phyloP scores from a whole-genome alignment of 2,329 filamentous ascomycete genomes.

The Talaromyces funiculosus region DNA sequence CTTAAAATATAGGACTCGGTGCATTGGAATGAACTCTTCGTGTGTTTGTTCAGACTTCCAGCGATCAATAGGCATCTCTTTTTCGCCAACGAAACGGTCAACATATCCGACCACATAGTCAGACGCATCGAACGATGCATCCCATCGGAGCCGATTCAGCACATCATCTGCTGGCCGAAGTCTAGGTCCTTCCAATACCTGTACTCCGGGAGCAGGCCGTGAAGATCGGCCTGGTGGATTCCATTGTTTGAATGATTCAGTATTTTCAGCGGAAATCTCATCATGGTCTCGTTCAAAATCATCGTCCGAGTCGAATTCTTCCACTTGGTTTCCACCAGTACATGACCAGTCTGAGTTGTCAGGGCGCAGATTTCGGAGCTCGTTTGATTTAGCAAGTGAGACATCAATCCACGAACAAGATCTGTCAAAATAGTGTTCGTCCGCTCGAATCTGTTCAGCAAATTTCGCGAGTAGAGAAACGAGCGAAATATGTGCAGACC shows the following conservation, averaged over 20 bases:
- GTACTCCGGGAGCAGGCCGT: background rate
- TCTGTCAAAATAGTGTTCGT: slow-evolving; percentile 32
- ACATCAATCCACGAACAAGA: slow-evolving; percentile 31
- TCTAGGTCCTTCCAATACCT: slow-evolving; percentile 4
- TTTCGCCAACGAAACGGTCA: slow-evolving; percentile 48
- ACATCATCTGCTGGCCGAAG: slow-evolving; percentile 32
- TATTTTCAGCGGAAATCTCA: background rate
- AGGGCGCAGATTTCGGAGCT: slow-evolving; percentile 15
- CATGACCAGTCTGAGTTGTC: slow-evolving; percentile 10
- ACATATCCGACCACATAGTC: slow-evolving; percentile 51
- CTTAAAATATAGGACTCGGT: slow-evolving; percentile 49
- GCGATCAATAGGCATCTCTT: slow-evolving; percentile 43
- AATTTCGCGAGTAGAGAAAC: slow-evolving; percentile 30
- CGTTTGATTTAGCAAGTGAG: slow-evolving; percentile 23
- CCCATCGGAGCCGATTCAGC: slow-evolving; percentile 48
- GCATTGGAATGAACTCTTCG: slow-evolving; percentile 53
- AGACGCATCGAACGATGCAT: slow-evolving; percentile 38
- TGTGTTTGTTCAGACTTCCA: slow-evolving; percentile 52
- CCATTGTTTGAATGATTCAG: background rate
- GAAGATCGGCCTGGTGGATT: background rate
- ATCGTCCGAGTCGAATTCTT: slow-evolving; percentile 7
- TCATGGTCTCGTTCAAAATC: background rate
- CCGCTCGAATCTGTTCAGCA: slow-evolving; percentile 28
- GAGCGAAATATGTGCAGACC: slow-evolving; percentile 41
- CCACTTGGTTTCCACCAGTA: background rate